Conservation (phyloP, 305 asterid species). For the Fraxinus paxiana region DNA sequence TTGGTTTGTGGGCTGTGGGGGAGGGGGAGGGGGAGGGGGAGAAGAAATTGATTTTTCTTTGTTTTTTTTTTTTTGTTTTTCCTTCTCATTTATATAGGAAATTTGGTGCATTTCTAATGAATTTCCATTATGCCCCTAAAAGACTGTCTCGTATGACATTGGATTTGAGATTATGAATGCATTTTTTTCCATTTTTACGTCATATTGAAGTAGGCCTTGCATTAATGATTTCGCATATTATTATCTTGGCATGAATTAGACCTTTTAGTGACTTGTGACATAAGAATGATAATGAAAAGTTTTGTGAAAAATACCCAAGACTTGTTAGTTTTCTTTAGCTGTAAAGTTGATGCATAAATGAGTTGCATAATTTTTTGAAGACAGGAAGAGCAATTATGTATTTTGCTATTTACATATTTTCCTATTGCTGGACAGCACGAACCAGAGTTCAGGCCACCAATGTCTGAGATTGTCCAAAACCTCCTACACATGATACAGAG, state of each 20-base stretch:
- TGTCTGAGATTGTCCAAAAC: constrained; percentile 62
- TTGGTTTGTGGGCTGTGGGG: neutral
- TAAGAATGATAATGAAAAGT: neutral
- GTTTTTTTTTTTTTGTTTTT: too few species aligned
- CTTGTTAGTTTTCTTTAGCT: neutral
- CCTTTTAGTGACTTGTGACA: neutral
- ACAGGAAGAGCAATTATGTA: neutral
- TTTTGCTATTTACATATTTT: neutral
- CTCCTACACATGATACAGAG: constrained; percentile 35
- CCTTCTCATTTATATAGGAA: neutral
- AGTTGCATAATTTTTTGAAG: neutral
- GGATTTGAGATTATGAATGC: neutral
- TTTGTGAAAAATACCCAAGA: neutral
- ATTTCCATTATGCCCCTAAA: neutral
- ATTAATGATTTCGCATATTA: neutral
- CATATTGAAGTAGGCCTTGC: neutral
- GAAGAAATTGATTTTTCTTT: neutral
- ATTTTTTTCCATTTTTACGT: neutral
- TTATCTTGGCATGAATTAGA: neutral
- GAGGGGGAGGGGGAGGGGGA: neutral
- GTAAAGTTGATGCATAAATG: neutral
- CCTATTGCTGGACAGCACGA: constrained; percentile 35
- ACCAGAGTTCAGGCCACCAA: constrained; percentile 60
- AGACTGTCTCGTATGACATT: neutral
- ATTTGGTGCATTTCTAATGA: neutral